Evolutionary conservation across 2,329 filamentous ascomycete genomes (phyloP).

Genomic region (Alternaria novae-zelandiae): DNA sequence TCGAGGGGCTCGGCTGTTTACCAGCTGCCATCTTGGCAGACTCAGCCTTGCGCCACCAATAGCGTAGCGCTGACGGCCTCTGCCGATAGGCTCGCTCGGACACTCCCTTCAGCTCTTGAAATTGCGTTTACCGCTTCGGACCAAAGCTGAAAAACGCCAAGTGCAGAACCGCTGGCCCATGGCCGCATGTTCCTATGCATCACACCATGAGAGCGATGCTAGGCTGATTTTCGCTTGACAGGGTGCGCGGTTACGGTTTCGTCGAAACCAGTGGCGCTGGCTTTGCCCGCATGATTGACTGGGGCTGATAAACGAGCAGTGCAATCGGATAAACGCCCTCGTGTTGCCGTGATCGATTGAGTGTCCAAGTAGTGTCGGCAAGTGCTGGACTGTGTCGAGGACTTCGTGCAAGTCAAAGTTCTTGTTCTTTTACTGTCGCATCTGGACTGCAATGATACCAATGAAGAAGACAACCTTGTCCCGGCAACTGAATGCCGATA

Average conservation of each 20-base stretch:
- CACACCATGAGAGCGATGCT: not conserved
- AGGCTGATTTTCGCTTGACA: not conserved
- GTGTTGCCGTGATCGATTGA: not conserved
- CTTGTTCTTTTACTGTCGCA: not conserved
- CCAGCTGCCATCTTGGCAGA: constrained; percentile 22
- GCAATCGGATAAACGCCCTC: not conserved
- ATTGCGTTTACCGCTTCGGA: not conserved
- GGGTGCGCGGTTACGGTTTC: not conserved
- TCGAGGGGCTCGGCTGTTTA: constrained; percentile 1
- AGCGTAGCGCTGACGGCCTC: constrained; percentile 13
- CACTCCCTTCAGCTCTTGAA: not conserved
- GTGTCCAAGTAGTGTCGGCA: not conserved
- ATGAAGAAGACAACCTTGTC: constrained; percentile 13
- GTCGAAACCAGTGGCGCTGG: not conserved
- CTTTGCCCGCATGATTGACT: not conserved
- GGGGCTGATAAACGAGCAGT: not conserved
- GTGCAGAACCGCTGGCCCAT: not conserved
- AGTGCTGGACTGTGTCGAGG: not conserved
- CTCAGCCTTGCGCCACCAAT: constrained; percentile 32
- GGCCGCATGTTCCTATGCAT: not conserved
- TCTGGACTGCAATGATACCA: not conserved
- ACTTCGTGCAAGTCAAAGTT: not conserved
- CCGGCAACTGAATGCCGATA: constrained; percentile 20
- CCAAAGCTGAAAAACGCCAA: constrained; percentile 8
- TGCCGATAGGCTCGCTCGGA: not conserved